Conservation (phyloP, 2,329 filamentous ascomycete species). For the Cladosporium sp. region DNA sequence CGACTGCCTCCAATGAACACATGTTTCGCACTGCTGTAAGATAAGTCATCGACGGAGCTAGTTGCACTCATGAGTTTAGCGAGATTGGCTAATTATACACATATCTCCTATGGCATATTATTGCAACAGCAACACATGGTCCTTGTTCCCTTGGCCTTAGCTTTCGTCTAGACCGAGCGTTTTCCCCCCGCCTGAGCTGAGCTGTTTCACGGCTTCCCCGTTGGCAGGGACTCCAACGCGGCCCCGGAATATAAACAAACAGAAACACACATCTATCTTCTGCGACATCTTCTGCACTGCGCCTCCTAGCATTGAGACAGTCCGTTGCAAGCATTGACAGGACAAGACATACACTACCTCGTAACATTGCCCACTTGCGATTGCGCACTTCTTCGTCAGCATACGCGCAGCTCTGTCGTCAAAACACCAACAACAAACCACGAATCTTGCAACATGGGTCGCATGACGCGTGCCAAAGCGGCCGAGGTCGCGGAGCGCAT, state of each 20-base stretch:
- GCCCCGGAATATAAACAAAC: conserved; percentile 2
- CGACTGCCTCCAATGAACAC: neutral
- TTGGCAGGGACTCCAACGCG: conserved; percentile 7
- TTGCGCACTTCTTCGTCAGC: neutral
- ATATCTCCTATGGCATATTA: neutral
- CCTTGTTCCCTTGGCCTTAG: neutral
- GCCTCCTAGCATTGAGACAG: neutral
- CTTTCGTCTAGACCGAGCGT: conserved; percentile 4
- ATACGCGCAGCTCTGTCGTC: neutral
- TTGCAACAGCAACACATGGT: neutral
- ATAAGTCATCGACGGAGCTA: neutral
- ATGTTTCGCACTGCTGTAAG: neutral
- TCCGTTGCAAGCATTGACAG: neutral
- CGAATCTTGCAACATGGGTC: conserved; percentile 26
- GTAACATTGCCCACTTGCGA: neutral
- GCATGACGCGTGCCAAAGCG: conserved; percentile 46
- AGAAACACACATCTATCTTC: neutral
- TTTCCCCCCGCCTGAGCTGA: neutral
- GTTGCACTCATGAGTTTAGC: neutral
- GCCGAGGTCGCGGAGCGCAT: conserved; percentile 39
- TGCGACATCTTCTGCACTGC: conserved; percentile 1
- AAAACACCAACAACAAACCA: neutral
- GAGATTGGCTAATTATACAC: neutral
- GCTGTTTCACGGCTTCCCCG: neutral
- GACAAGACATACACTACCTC: neutral